phyloP scores from a whole-genome alignment of 495 filamentous ascomycete species.

The Penicillium psychrofluorescens region DNA sequence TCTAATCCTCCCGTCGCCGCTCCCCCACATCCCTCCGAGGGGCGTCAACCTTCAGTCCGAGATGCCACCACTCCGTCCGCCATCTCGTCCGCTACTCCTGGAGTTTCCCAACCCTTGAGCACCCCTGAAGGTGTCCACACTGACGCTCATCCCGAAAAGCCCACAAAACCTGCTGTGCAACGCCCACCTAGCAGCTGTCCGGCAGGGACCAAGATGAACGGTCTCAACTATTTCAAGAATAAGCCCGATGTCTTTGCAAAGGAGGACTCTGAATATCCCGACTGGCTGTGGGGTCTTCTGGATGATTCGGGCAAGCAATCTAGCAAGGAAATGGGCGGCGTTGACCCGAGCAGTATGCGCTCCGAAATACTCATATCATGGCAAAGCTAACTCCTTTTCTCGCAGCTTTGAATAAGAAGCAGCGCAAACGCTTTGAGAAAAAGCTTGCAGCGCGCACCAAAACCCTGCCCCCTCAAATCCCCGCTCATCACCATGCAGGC shows the following conservation, averaged over 20 bases:
- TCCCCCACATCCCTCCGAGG: constrained; percentile 43
- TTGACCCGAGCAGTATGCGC: constrained; percentile 55
- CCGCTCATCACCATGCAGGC: constrained; percentile 73
- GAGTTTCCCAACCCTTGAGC: constrained; percentile 39
- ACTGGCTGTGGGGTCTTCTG: constrained; percentile 82
- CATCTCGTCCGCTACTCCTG: constrained; percentile 36
- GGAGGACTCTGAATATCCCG: constrained; percentile 80
- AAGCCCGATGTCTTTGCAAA: constrained; percentile 65
- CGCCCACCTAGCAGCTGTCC: constrained; percentile 44
- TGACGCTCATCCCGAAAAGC: constrained; percentile 18
- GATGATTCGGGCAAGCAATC: constrained; percentile 35
- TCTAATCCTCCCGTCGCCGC: constrained; percentile 38
- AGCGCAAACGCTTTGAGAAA: constrained; percentile 56
- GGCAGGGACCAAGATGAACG: constrained; percentile 66
- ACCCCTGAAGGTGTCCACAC: constrained; percentile 29
- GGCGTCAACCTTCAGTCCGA: constrained; percentile 36
- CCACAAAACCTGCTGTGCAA: constrained; percentile 16
- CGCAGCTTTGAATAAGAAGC: constrained; percentile 46
- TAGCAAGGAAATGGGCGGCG: constrained; percentile 32
- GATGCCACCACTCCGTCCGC: constrained; percentile 33
- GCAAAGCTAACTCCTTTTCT: not conserved
- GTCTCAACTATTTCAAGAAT: constrained; percentile 83
- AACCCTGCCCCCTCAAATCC: constrained; percentile 65
- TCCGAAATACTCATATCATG: too few relatives aligned
- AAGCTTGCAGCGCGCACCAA: constrained; percentile 57